Percentiles rank a stretch among this genome's conserved stretches.
phyloP scores from a whole-genome alignment of 345 rosid genomes.

The Salix purpurea region DNA sequence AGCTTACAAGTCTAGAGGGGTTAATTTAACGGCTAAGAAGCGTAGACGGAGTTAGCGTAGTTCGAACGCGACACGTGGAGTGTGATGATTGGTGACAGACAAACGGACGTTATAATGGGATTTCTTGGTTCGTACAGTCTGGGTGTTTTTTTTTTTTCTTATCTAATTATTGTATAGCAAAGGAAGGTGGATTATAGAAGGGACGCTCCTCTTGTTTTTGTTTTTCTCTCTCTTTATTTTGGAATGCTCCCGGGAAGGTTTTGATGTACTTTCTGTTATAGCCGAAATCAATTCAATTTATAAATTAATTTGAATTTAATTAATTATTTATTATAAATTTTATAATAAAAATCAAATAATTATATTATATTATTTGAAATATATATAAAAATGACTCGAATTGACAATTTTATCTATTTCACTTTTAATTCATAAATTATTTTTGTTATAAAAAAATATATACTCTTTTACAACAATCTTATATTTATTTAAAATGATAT shows the following conservation, averaged over 20 bases:
- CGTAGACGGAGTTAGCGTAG: constrained; percentile 29
- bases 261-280: not conserved
- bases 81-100: not conserved
- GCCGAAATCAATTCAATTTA: too few relatives aligned
- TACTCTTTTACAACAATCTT: too few relatives aligned
- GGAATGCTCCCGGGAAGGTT: not conserved
- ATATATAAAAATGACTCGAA: too few relatives aligned
- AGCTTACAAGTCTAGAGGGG: not conserved
- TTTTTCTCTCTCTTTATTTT: not conserved
- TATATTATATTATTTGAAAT: too few relatives aligned
- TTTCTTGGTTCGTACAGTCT: not conserved
- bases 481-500: too few relatives aligned
- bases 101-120: constrained; percentile 5
- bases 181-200: not conserved
- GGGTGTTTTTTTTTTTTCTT: not conserved
- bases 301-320: too few relatives aligned
- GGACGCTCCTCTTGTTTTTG: too few relatives aligned
- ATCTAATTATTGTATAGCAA: not conserved
- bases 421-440: too few relatives aligned
- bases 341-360: too few relatives aligned
- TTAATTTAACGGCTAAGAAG: constrained; percentile 29
- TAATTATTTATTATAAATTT: too few relatives aligned
- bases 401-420: too few relatives aligned
- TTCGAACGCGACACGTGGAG: constrained; percentile 26
- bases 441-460: too few relatives aligned